A percentile compares a stretch with the other conserved stretches of the same genome.
Conservation (phyloP, 2,329 filamentous ascomycete genomes). For the Rhynchosporium secalis region DNA sequence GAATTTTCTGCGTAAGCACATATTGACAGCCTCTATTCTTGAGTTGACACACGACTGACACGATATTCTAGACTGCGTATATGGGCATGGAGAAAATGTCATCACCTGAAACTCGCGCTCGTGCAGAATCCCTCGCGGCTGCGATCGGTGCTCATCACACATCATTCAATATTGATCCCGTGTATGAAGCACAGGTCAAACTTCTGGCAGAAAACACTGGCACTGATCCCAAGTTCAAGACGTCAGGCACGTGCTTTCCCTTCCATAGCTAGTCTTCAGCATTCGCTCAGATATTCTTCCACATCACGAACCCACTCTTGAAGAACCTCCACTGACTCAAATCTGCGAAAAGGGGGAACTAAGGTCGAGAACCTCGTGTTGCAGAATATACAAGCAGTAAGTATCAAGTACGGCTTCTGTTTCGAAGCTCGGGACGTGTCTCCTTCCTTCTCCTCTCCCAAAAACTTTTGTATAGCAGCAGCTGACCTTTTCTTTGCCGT, state of each 20-base stretch:
- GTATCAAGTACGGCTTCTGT: background rate
- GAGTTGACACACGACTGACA: too few relatives aligned
- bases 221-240: conserved; percentile 61
- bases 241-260: conserved; percentile 38
- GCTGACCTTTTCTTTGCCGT: background rate
- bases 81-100: conserved; percentile 58
- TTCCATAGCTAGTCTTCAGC: background rate
- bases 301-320: background rate
- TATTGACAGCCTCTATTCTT: too few relatives aligned
- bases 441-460: background rate
- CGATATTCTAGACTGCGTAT: conserved; percentile 51
- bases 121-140: conserved; percentile 60
- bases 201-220: conserved; percentile 58
- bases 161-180: conserved; percentile 55
- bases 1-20: conserved; percentile 50
- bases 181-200: conserved; percentile 37
- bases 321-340: conserved; percentile 2
- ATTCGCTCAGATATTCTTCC: background rate
- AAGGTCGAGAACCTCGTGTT: conserved; percentile 52
- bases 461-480: background rate
- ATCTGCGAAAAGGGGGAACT: conserved; percentile 47
- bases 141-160: conserved; percentile 72
- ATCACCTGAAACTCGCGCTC: conserved; percentile 56
- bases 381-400: conserved; percentile 62
- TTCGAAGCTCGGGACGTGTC: background rate